Evolutionary conservation across 257 asterid genomes (phyloP).

Genomic region (Salvia rosmarinus): DNA sequence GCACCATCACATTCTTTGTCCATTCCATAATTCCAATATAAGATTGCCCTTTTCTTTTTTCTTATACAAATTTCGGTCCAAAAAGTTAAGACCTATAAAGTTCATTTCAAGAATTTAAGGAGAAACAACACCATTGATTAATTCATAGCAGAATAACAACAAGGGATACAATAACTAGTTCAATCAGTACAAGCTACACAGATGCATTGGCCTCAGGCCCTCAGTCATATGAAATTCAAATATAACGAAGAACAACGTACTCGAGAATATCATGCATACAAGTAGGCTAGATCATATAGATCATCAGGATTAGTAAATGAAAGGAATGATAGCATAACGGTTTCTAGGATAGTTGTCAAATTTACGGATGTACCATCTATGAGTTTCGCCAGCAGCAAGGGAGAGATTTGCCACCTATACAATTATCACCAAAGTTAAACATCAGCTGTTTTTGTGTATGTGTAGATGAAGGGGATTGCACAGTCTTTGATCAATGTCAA

Average conservation of each 20-base stretch:
- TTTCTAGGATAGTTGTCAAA: constrained; percentile 80
- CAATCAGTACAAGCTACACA: not conserved
- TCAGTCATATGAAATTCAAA: not conserved
- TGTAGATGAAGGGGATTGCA: not conserved
- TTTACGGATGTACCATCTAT: constrained; percentile 73
- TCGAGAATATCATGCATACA: not conserved
- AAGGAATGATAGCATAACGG: constrained; percentile 70
- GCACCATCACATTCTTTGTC: too few species aligned
- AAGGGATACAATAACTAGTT: not conserved
- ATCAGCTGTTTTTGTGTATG: not conserved
- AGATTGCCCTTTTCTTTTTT: too few species aligned
- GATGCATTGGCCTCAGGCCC: too few species aligned
- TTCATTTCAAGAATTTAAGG: too few species aligned
- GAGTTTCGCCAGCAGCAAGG: constrained; percentile 81
- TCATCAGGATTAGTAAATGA: constrained; percentile 38
- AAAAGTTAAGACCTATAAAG: too few species aligned
- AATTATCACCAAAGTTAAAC: not conserved
- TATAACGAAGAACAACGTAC: not conserved
- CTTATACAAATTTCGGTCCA: too few species aligned
- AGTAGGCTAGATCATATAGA: not conserved
- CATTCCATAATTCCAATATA: too few species aligned
- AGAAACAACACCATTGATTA: too few species aligned
- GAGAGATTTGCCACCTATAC: constrained; percentile 78
- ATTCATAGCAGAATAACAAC: not conserved
- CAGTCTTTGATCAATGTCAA: constrained; percentile 11